phyloP scores from a whole-genome alignment of 2,329 filamentous ascomycete species.

The Stagonosporopsis chrysanthemi region DNA sequence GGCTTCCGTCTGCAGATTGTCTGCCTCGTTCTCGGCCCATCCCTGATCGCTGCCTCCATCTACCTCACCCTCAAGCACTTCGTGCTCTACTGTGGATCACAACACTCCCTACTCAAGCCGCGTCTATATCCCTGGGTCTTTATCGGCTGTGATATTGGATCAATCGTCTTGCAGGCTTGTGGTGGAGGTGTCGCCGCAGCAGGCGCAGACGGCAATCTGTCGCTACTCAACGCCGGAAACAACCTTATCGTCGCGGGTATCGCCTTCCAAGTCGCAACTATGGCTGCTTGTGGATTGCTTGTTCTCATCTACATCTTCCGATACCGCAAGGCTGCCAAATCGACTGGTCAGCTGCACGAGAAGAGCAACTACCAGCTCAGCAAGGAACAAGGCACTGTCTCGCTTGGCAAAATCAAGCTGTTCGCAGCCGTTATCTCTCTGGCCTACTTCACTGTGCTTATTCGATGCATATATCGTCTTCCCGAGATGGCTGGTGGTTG shows the following conservation, averaged over 20 bases:
- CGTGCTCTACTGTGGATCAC: slow-evolving; percentile 53
- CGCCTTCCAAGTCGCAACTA: slow-evolving; percentile 61
- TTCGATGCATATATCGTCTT: slow-evolving; percentile 57
- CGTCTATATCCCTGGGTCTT: slow-evolving; percentile 64
- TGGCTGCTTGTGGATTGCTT: slow-evolving; percentile 56
- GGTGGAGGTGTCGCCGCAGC: slow-evolving; percentile 63
- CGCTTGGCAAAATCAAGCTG: slow-evolving; percentile 29
- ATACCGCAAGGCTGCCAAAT: slow-evolving; percentile 29
- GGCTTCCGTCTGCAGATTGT: slow-evolving; percentile 55
- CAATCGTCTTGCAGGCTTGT: slow-evolving; percentile 62
- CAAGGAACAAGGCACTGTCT: slow-evolving; percentile 29
- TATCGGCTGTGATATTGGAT: slow-evolving; percentile 63
- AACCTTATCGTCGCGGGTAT: slow-evolving; percentile 65
- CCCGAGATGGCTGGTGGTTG: slow-evolving; percentile 57
- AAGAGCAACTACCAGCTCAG: slow-evolving; percentile 36
- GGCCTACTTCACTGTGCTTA: slow-evolving; percentile 54
- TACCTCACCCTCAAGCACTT: slow-evolving; percentile 59
- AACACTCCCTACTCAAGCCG: slow-evolving; percentile 50
- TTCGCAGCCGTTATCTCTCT: slow-evolving; percentile 39
- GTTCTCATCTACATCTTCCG: slow-evolving; percentile 45
- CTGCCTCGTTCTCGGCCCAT: slow-evolving; percentile 53
- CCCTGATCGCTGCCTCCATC: slow-evolving; percentile 56
- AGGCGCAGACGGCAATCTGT: slow-evolving; percentile 36
- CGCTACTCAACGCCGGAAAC: slow-evolving; percentile 54
- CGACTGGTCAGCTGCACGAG: slow-evolving; percentile 21